Evolutionary conservation across 148 eudicot genomes (phyloP).

Genomic region (Bassia scoparia): DNA sequence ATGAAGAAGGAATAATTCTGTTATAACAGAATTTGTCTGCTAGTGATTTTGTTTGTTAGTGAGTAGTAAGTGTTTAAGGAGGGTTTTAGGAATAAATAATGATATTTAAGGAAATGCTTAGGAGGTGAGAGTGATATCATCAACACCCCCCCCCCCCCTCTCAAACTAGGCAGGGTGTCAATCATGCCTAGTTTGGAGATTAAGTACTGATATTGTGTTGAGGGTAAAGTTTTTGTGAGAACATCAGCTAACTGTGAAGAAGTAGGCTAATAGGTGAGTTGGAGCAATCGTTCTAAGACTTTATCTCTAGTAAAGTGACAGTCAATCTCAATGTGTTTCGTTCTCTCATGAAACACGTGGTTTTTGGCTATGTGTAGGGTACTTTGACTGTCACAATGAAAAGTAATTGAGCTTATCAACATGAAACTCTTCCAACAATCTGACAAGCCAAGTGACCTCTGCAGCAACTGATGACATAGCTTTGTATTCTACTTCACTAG

Average conservation of each 20-base stretch:
- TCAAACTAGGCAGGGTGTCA: background rate
- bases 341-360: background rate
- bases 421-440: background rate
- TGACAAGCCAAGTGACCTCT: background rate
- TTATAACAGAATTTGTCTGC: too few relatives aligned
- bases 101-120: too few relatives aligned
- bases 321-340: background rate
- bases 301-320: background rate
- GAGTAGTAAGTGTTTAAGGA: too few relatives aligned
- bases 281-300: background rate
- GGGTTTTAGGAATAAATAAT: too few relatives aligned
- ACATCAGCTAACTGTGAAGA: background rate
- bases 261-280: background rate
- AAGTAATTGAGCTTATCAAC: background rate
- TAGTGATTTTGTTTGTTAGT: too few relatives aligned
- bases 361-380: background rate
- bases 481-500: too few relatives aligned
- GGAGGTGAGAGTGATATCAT: too few relatives aligned
- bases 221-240: background rate
- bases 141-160: background rate
- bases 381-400: background rate
- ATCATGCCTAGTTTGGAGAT: background rate
- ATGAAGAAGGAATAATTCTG: too few relatives aligned
- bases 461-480: too few relatives aligned
- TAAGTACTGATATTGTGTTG: background rate